Conservation (phyloP, 1,284 basidiomycete genomes). For the Phaffia rhodozyma region DNA sequence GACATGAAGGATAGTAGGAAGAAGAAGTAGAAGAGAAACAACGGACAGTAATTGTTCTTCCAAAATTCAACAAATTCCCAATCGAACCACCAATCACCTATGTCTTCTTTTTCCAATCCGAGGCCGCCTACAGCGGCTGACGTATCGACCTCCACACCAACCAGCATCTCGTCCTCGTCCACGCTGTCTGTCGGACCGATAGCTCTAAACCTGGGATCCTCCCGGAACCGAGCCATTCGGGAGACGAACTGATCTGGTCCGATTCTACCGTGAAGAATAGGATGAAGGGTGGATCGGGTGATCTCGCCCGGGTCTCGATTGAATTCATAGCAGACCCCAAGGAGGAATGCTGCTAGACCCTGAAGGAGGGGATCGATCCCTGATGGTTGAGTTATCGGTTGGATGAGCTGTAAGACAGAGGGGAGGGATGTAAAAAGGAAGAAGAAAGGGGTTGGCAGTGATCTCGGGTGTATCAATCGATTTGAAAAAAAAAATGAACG, state of each 20-base stretch:
- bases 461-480: neutral
- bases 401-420: constrained; percentile 53
- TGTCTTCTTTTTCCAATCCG: constrained; percentile 40
- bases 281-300: constrained; percentile 73
- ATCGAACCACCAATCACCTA: constrained; percentile 92
- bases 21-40: neutral
- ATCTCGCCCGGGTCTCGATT: constrained; percentile 86
- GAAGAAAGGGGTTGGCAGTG: constrained; percentile 4
- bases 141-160: neutral
- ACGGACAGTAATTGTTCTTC: constrained; percentile 90
- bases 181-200: constrained; percentile 65
- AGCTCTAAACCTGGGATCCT: constrained; percentile 81
- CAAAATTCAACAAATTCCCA: constrained; percentile 99
- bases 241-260: constrained; percentile 80
- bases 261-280: constrained; percentile 65
- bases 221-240: constrained; percentile 72
- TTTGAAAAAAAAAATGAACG: constrained; percentile 31
- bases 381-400: constrained; percentile 80
- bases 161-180: constrained; percentile 25
- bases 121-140: constrained; percentile 25
- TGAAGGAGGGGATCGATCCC: constrained; percentile 80
- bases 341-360: constrained; percentile 78
- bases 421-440: neutral
- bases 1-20: no score
- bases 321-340: constrained; percentile 90